These are phyloP conservation scores for Margaritispora aquatica DNA, from an alignment of 495 filamentous ascomycete genomes.

Conservation along the genomic window DNA sequence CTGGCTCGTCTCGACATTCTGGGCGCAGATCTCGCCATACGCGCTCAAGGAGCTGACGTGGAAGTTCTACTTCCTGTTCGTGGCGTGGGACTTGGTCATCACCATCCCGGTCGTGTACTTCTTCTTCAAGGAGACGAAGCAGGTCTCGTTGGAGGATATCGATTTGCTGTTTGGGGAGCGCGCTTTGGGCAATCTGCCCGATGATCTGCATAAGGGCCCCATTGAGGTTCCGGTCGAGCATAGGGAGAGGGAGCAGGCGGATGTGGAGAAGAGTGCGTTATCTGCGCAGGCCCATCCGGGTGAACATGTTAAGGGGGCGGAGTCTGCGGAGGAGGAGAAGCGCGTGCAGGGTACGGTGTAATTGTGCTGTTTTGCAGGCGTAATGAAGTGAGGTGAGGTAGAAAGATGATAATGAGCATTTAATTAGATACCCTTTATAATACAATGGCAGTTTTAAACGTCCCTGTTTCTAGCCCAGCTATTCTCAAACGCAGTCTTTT, in stretches of 20 bases:
- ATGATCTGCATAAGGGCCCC: conserved; percentile 26
- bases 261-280: too few relatives aligned
- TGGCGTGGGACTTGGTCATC: conserved; percentile 26
- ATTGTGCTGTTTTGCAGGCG: too few relatives aligned
- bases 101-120: conserved; percentile 39
- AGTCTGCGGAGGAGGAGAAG: too few relatives aligned
- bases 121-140: conserved; percentile 50
- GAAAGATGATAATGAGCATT: too few relatives aligned
- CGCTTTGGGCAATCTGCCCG: conserved; percentile 36
- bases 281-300: too few relatives aligned
- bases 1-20: conserved; percentile 33
- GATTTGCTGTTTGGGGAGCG: conserved; percentile 48
- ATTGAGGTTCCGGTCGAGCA: not conserved
- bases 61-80: conserved; percentile 49
- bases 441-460: too few relatives aligned
- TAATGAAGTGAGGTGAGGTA: too few relatives aligned
- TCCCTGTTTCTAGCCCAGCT: too few relatives aligned
- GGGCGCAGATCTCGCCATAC: conserved; percentile 45
- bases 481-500: too few relatives aligned
- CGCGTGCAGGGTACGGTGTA: too few relatives aligned
- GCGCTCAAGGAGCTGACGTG: conserved; percentile 42
- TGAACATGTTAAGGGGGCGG: too few relatives aligned
- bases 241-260: not conserved
- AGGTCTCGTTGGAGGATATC: conserved; percentile 49
- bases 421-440: too few relatives aligned